Evolutionary conservation across 1,139 yeast species (phyloP).

Genomic region (Hansenula anomala): DNA sequence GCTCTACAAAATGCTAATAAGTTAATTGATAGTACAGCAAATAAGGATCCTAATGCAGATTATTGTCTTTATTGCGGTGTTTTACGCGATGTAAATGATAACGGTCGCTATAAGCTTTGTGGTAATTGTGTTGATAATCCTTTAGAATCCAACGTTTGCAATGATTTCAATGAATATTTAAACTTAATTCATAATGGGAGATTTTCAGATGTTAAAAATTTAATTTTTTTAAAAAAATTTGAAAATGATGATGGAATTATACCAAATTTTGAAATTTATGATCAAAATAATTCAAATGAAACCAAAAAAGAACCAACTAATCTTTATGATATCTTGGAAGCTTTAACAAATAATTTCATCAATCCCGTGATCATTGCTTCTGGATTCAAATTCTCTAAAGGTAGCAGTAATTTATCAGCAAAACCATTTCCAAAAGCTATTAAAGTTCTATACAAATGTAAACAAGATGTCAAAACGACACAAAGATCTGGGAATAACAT

Average conservation of each 20-base stretch:
- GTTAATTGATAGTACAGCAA: conserved; percentile 7
- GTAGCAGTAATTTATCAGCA: conserved; percentile 15
- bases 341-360: conserved; percentile 12
- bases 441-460: conserved; percentile 20
- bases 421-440: conserved; percentile 19
- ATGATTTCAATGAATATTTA: conserved; percentile 17
- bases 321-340: conserved; percentile 9
- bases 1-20: conserved; percentile 13
- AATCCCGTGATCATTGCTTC: conserved; percentile 14
- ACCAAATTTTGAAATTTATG: conserved; percentile 11
- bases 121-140: conserved; percentile 21
- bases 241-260: conserved; percentile 10
- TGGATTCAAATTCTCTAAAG: conserved; percentile 20
- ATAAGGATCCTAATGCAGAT: conserved; percentile 11
- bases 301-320: conserved; percentile 9
- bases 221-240: conserved; percentile 16
- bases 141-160: conserved; percentile 16
- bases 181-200: conserved; percentile 12
- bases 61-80: conserved; percentile 20
- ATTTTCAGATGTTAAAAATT: conserved; percentile 12
- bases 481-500: conserved; percentile 10
- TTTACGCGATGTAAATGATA: conserved; percentile 17
- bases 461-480: conserved; percentile 19
- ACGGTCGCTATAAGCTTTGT: conserved; percentile 21
- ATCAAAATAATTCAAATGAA: no score